These are phyloP conservation scores for Sugiyamaella neomexicana DNA, from an alignment of 1,139 yeast genomes.

Conservation along the genomic window DNA sequence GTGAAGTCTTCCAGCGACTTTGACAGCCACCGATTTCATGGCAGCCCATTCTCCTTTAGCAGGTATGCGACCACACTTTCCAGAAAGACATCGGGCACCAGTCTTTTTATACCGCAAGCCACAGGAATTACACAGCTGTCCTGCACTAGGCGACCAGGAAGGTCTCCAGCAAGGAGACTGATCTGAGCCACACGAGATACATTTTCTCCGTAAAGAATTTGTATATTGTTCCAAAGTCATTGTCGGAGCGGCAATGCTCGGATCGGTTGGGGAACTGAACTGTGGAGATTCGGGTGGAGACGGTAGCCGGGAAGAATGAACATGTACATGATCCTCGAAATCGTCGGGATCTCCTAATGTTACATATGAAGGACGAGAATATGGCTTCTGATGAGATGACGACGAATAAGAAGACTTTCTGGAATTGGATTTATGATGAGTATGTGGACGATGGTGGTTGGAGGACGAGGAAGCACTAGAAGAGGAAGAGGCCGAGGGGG, in stretches of 20 bases:
- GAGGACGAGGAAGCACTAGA: constrained; percentile 4
- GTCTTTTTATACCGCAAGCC: constrained; percentile 94
- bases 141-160: constrained; percentile 84
- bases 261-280: not conserved
- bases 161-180: constrained; percentile 99
- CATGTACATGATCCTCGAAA: constrained; percentile 7
- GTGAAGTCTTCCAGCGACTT: constrained; percentile 42
- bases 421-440: not conserved
- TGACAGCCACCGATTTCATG: constrained; percentile 70
- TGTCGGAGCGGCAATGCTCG: constrained; percentile 2
- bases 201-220: constrained; percentile 41
- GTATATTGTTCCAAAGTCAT: constrained; percentile 21
- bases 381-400: not conserved
- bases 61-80: constrained; percentile 80
- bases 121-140: constrained; percentile 94
- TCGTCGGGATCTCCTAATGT: constrained; percentile 8
- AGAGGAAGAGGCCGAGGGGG: not conserved
- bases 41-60: constrained; percentile 94
- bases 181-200: constrained; percentile 88
- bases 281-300: constrained; percentile 28
- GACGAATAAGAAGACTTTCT: constrained; percentile 6
- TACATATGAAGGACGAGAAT: constrained; percentile 3
- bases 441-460: constrained; percentile 4
- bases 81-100: constrained; percentile 80
- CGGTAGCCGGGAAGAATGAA: constrained; percentile 20